Base-by-base conservation (phyloP, 768 basidiomycete species). In the Aureoboletus auriporus region DNA sequence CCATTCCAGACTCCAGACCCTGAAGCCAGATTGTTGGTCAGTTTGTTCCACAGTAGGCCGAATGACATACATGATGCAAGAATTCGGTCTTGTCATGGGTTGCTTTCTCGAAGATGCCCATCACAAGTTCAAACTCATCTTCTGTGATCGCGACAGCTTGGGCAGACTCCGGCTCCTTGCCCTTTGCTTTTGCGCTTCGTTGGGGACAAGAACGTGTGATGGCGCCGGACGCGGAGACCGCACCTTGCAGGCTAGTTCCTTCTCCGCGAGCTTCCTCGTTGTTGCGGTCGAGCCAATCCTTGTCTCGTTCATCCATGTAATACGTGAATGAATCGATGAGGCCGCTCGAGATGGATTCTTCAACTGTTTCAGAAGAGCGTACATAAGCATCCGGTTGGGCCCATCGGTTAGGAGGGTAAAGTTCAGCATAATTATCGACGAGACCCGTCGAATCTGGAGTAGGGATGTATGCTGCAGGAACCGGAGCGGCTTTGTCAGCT, bases 271-370 rank as follows among this genome's bases (percentile, higher is more conserved):
- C 89, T 48, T 86, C 81, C 60, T 86, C 85, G 59, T 97, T 96
- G 62, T 91, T 92, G 69, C 83, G 86, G 58, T 89, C 86, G 29
- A 99, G 78, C 95, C 95, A 99, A 54, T 88, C 87, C 60, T 87
- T 83, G 71, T 98, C 95, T 14, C 87, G 84, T 66, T 98, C 96
- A 59, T 99, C 95, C 88, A 97, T 89, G 55, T 82, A 89, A 62
- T 98, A 97, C 2, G 84, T 83, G 68, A 87, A 87, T 0, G 87
- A 86, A 56, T 86, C 82, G 29, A 79, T 70, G 48, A 93, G 78
- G 10, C 79, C 81, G 54, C 71, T 75, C 5, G 66, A 65, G 56
- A 75, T 72, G 8, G 80, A 73, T 55, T 93, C 92, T 58, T 98
- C 96, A 55, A 88, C 82, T 4, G 88, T 91, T 58, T 88, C 82